phyloP scores from a whole-genome alignment of 129 eudicot species.

The Glebionis coronaria region DNA sequence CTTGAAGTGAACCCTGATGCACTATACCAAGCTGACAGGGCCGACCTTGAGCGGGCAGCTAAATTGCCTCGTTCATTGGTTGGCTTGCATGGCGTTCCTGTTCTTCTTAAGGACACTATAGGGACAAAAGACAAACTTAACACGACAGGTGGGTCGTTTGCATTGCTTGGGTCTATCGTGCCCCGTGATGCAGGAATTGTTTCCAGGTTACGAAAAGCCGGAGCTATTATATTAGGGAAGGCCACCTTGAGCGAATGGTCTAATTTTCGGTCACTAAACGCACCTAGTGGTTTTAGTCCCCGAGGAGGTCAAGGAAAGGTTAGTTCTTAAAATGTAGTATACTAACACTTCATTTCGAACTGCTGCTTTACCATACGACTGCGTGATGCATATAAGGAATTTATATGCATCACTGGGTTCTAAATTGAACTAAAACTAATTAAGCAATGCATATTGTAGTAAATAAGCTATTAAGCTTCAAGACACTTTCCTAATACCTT shows the following conservation, averaged over 20 bases:
- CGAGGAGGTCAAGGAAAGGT: conserved; percentile 67
- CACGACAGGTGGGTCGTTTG: conserved; percentile 56
- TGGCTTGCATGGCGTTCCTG: conserved; percentile 50
- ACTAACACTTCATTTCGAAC: not conserved
- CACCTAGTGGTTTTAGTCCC: conserved; percentile 62
- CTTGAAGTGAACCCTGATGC: conserved; percentile 77
- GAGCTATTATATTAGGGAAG: conserved; percentile 70
- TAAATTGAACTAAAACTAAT: too few species aligned
- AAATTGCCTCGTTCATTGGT: conserved; percentile 26
- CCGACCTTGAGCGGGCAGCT: conserved; percentile 40
- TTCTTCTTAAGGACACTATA: conserved; percentile 57
- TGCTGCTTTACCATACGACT: not conserved
- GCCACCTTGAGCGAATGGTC: conserved; percentile 77
- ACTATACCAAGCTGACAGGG: conserved; percentile 42
- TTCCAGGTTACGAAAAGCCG: conserved; percentile 51
- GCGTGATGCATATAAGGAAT: not conserved
- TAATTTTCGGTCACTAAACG: conserved; percentile 39
- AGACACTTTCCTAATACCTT: not conserved
- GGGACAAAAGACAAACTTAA: conserved; percentile 68
- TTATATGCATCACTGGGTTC: too few species aligned
- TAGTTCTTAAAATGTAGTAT: not conserved
- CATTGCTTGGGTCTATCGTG: conserved; percentile 60
- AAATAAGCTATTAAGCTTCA: not conserved
- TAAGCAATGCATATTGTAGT: too few species aligned
- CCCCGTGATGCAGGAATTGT: conserved; percentile 64